Evolutionary conservation across 345 rosid genomes (phyloP), one percentile per base, ranked within the genome.

Genomic region (Clausena lansium): DNA sequence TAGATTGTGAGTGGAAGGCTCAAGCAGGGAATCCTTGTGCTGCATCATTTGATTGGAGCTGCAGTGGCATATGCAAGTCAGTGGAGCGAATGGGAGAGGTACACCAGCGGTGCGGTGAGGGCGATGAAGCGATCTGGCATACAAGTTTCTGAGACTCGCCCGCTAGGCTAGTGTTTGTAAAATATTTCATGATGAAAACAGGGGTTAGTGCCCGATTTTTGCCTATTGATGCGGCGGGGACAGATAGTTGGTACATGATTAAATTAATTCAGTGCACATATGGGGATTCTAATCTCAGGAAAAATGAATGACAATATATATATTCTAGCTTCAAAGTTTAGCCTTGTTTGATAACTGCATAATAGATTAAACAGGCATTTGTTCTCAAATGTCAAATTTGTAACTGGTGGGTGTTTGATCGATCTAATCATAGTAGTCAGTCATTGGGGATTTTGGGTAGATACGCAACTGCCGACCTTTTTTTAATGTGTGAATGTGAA

Each of bases 1-100:
- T 76, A 92, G 97, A 92, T 82, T 92, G 97, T 59, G 94, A 92
- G 68, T 89, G 93, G 97, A 90, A 92, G 76, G 91, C 90, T 72
- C 97, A 92, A 65, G 97, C 97, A 0, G 97, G 94, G 6, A 90
- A 92, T 71, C 88, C 91, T 0, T 92, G 97, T 38, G 97, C 88
- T 2, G 97, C 97, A 55, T 92, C 97, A 11, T 92, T 90, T 32
- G 97, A 92, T 41, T 92, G 97, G 94, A 92, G 88, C 35, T 90
- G 97, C 81, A 90, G 97, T 5, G 93, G 94, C 81, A 78, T 92
- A 33, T 92, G 97, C 84, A 87, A 86, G 83, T 89, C 97, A 0
- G 91, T 89, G 72, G 92, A 92, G 77, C 89, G 91, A 71, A 90
- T 92, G 77, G 85, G 87, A 32, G 94, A 87, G 75, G 94, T 92